Base-by-base conservation (phyloP, 2,329 filamentous ascomycete species). In the Xylaria sp. region DNA sequence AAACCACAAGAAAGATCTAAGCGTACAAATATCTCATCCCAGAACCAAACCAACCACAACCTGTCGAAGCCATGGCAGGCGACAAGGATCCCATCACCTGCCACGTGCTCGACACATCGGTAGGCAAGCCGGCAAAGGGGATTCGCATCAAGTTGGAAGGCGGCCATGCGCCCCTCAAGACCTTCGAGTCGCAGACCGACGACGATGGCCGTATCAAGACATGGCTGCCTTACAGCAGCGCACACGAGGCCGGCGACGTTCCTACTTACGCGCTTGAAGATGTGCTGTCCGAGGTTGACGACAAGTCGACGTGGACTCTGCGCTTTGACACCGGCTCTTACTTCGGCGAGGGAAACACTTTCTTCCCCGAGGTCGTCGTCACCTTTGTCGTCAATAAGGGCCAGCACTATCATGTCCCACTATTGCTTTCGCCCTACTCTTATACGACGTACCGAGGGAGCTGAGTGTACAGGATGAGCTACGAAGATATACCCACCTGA, bases 371-470 rank as follows among this genome's bases (percentile, higher is more conserved):
- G 80, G 87, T 87, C 20, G 80, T 80, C 17, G 83, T 90, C 46
- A 82, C 83, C 0, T 88, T 88, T 69, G 81, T 82, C 58, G 85
- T 89, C 26, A 77, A 81, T 11, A 80, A 82, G 75, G 85, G 84
- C 26, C 89, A 92, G 84, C 89, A 91, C 77, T 95, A 92, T 77
- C 93, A 96, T 82, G 92, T 96, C 3, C 93, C 93, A 53, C 80
- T 96, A 77, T 77, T 96, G 79, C 79, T 95, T 81, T 89, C 90
- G 71, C 92, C 92, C 36, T 94, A 90, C 81, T 92, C 90, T 78
- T 96, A 93, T 81, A 92, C 91, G 48, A 95, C 92, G 10, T 96
- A 96, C 80, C 84, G 93, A 57, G 93, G 93, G 17, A 93, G 90
- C 78, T 93, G 54, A 68, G 61, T 53, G 40, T 11, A 17, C 26